Evolutionary conservation across 1,284 basidiomycete species (phyloP).

Genomic region (Leccinum solheimii): DNA sequence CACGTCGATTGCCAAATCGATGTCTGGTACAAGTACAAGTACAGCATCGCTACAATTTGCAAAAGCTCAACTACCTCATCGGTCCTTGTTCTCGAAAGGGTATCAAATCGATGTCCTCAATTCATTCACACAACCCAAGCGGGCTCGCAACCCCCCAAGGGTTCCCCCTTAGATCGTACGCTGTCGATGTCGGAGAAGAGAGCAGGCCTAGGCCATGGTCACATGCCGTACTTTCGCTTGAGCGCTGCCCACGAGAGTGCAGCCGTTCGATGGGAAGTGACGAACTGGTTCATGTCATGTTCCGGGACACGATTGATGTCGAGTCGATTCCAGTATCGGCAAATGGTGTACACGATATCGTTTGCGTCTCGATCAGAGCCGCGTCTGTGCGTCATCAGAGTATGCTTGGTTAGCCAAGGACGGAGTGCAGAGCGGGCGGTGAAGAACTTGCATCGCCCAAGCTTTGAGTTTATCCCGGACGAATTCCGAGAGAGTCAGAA

Average conservation of each 20-base stretch:
- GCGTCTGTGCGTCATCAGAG: conserved; percentile 44
- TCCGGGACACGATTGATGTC: conserved; percentile 81
- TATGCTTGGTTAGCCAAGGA: conserved; percentile 7
- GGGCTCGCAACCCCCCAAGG: background rate
- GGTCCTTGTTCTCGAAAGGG: conserved; percentile 17
- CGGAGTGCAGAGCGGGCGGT: background rate
- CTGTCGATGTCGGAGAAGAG: conserved; percentile 1
- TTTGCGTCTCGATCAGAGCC: conserved; percentile 66
- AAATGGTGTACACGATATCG: conserved; percentile 66
- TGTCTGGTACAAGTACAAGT: conserved; percentile 16
- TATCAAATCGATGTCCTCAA: conserved; percentile 29
- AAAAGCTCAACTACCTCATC: conserved; percentile 18
- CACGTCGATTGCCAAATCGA: conserved; percentile 14
- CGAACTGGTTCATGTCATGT: conserved; percentile 75
- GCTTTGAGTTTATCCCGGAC: conserved; percentile 74
- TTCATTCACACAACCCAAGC: background rate
- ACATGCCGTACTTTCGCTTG: conserved; percentile 66
- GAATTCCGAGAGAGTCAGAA: conserved; percentile 77
- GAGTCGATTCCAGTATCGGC: conserved; percentile 71
- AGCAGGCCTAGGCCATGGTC: conserved; percentile 5
- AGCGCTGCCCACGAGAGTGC: conserved; percentile 68
- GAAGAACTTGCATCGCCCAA: conserved; percentile 66
- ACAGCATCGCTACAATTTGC: conserved; percentile 24
- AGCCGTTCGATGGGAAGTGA: conserved; percentile 51
- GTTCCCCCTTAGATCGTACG: background rate